Base-by-base conservation (phyloP, 139 green algal species). In the Micromonas commoda region DNA sequence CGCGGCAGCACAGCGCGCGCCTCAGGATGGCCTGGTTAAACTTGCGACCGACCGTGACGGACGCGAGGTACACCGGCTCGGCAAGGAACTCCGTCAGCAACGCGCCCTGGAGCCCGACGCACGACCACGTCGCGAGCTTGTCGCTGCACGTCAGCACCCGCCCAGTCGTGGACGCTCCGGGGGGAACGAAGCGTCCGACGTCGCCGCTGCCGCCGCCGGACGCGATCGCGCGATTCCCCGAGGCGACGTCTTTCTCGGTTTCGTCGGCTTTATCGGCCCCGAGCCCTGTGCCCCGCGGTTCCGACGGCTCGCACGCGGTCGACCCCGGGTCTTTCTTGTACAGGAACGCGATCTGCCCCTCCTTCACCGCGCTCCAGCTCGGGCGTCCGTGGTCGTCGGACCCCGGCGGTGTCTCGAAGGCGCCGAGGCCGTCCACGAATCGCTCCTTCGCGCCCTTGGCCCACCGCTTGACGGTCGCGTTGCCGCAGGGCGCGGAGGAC, bases 401-500 rank as follows among this genome's bases (percentile, higher is more conserved):
- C 9, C 16, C 51, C 33, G 24, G 23, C 29, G 71, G 71, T 52
- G 32, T 53, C 53, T 3, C 31, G 26, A 16, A 51, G 51, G 20
- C n/a, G 1, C 51, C 71, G 33, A 78, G 3, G 1, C 20, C 28
- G 2, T 69, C 45, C 13, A 3, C 19, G 19, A 37, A 45, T 1
- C 28, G 13, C 52, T 77, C 70, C 1, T 60, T 37, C 32, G 28
- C 38, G 28, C 74, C 74, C 16, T 73, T 80, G 19, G 76, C 76
- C 76, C 76, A 81, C 29, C 45, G 35, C 28, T 51, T 53, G 29
- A 81, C 51, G 19, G 26, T 64, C 39, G 76, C 76, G 51, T 81
- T 81, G 9, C 76, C 76, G 45, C 76, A 81, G 28, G 76, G 76
- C 39, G 37, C 34, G 39, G 76, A 67, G 26, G 26, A 64, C 24